Evolutionary conservation across 2,329 filamentous ascomycete species (phyloP).

Genomic region (Paraconiothyrium brasiliense): DNA sequence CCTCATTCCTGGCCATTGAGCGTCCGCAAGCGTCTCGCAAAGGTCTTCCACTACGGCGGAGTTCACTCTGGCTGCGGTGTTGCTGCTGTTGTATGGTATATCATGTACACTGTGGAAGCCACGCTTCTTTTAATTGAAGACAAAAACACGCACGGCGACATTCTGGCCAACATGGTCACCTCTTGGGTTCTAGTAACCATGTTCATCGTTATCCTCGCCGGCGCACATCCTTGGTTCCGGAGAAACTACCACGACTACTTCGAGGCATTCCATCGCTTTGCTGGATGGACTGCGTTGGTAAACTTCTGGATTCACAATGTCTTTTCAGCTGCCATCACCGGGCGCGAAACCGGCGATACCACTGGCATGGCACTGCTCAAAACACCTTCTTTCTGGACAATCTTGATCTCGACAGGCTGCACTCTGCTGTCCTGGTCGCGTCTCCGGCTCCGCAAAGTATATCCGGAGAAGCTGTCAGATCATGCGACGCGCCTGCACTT

Average conservation of each 20-base stretch:
- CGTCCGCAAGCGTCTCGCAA: slow-evolving; percentile 8
- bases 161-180: slow-evolving; percentile 5
- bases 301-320: slow-evolving; percentile 12
- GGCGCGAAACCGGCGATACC: not conserved
- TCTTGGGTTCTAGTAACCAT: slow-evolving; percentile 10
- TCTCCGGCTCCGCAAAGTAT: slow-evolving; percentile 2
- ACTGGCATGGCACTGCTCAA: slow-evolving; percentile 5
- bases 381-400: slow-evolving; percentile 7
- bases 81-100: slow-evolving; percentile 11
- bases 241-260: slow-evolving; percentile 8
- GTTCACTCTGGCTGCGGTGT: slow-evolving; percentile 8
- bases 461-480: slow-evolving; percentile 7
- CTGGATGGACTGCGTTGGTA: not conserved
- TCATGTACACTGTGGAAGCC: slow-evolving; percentile 7
- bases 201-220: slow-evolving; percentile 3
- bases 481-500: slow-evolving; percentile 9
- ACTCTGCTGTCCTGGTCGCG: slow-evolving; percentile 6
- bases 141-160: slow-evolving; percentile 1
- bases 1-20: slow-evolving; percentile 3
- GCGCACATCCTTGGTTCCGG: slow-evolving; percentile 6
- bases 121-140: slow-evolving; percentile 2
- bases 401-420: not conserved
- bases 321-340: slow-evolving; percentile 8
- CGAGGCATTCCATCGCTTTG: slow-evolving; percentile 10
- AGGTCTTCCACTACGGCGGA: slow-evolving; percentile 10